These are phyloP conservation scores for Barbatosphaeria neglecta DNA, from an alignment of 495 filamentous ascomycete genomes.

Conservation along the genomic window DNA sequence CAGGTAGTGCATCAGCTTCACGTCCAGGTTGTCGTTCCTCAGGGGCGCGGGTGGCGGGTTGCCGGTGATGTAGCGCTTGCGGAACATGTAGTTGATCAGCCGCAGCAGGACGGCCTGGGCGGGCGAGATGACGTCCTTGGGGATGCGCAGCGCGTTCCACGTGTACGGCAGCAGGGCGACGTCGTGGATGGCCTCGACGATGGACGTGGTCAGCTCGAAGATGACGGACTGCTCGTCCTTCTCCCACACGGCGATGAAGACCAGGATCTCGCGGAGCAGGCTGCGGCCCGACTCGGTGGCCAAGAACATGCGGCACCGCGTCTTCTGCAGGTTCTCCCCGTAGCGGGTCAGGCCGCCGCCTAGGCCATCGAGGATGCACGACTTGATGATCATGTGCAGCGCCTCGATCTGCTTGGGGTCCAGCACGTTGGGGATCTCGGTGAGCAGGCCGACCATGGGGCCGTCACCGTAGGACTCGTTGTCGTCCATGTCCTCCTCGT, in stretches of 20 bases:
- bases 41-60: slow-evolving; percentile 39
- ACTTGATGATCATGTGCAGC: slow-evolving; percentile 87
- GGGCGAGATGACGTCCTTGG: slow-evolving; percentile 90
- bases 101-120: slow-evolving; percentile 87
- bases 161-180: slow-evolving; percentile 81
- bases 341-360: slow-evolving; percentile 39
- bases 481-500: slow-evolving; percentile 71
- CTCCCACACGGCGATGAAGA: slow-evolving; percentile 95
- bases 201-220: slow-evolving; percentile 90
- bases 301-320: slow-evolving; percentile 76
- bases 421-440: slow-evolving; percentile 86
- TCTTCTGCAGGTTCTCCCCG: slow-evolving; percentile 68
- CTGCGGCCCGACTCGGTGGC: slow-evolving; percentile 80
- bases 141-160: slow-evolving; percentile 79
- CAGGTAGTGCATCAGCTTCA: slow-evolving; percentile 68
- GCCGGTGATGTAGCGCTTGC: slow-evolving; percentile 47
- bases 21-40: slow-evolving; percentile 33
- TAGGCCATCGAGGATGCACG: slow-evolving; percentile 66
- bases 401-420: slow-evolving; percentile 90
- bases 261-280: slow-evolving; percentile 75
- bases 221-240: slow-evolving; percentile 82
- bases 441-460: slow-evolving; percentile 74
- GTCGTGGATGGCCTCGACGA: slow-evolving; percentile 81
- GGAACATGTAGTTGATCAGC: slow-evolving; percentile 79
- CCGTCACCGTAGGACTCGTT: slow-evolving; percentile 73